A percentile compares a stretch with the other conserved stretches of the same genome.
Evolutionary conservation across 441 rosid species (phyloP).

Genomic region (Corymbia calophylla): DNA sequence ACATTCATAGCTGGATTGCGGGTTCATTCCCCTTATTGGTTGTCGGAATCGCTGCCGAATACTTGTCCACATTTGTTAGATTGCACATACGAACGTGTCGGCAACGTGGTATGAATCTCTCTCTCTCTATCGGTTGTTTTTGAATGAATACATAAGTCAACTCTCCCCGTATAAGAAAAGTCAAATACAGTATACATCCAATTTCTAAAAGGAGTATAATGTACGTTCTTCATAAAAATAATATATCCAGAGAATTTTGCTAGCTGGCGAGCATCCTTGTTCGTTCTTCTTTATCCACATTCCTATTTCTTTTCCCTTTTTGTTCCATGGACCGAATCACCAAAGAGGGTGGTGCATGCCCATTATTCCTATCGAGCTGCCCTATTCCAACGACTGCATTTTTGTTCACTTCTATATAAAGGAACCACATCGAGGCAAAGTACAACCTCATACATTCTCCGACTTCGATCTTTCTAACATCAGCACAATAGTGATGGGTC

Average conservation of each 20-base stretch:
- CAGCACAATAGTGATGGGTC: constrained; percentile 10
- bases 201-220: not conserved
- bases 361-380: not conserved
- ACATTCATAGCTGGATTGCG: not conserved
- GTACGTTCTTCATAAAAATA: not conserved
- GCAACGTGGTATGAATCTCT: not conserved
- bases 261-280: not conserved
- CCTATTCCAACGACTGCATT: not conserved
- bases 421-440: not conserved
- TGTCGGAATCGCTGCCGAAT: not conserved
- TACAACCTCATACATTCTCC: not conserved
- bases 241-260: not conserved
- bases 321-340: not conserved
- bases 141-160: not conserved
- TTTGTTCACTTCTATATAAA: constrained; percentile 22
- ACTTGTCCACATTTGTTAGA: not conserved
- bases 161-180: not conserved
- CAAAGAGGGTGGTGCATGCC: not conserved
- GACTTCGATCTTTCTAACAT: constrained; percentile 1
- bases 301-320: not conserved
- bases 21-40: not conserved
- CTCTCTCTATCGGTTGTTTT: not conserved
- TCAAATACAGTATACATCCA: not conserved
- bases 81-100: not conserved
- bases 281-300: not conserved